Evolutionary conservation across 2,329 filamentous ascomycete genomes (phyloP), one percentile per base, ranked within the genome.

Genomic region (Trichoderma guizhouense): DNA sequence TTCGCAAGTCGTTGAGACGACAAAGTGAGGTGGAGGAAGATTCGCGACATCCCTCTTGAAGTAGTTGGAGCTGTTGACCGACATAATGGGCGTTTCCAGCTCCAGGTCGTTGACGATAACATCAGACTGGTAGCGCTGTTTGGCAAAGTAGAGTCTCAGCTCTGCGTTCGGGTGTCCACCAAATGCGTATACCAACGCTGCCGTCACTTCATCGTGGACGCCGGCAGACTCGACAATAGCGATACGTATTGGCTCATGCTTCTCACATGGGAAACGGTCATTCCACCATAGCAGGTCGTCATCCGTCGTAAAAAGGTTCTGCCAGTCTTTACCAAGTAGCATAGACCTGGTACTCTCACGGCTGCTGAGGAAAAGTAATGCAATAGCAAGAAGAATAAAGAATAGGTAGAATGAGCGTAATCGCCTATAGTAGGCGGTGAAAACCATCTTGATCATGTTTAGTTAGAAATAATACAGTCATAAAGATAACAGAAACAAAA

Each of bases 111-210:
- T 43, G 55, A 69, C 34, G 14, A 69, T 69, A 61, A 69, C 66
- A 28, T 69, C 66, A 61, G 66, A 69, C 55, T 69, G 43, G 55
- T 69, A 69, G 32, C 66, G 53, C 26, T 69, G 66, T 15, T 12
- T 28, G n/a, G 66, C 66, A 36, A 69, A 69, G 12, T 69, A 69
- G 24, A 69, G 66, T 21, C 66, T 47, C 26, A 69, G 21, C 28
- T 69, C 66, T 34, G 66, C 66, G 34, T 69, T 69, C 21, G 66
- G 66, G 28, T 69, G 66, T 51, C 66, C 66, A n/a, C 66, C 66
- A 69, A 69, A 69, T 14, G 66, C 66, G 30, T 69, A 69, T n/a
- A 69, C 66, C 66, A 69, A 28, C n/a, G 66, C 66, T 24, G 66
- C 66, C 9, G 66, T 69, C 36, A 69, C 66, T 39, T 69, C 66